A percentile compares a stretch with the other conserved stretches of the same genome.
Evolutionary conservation across 192 early-diverging fungal genomes (phyloP).

Genomic region (Chytriomyces hyalinus): DNA sequence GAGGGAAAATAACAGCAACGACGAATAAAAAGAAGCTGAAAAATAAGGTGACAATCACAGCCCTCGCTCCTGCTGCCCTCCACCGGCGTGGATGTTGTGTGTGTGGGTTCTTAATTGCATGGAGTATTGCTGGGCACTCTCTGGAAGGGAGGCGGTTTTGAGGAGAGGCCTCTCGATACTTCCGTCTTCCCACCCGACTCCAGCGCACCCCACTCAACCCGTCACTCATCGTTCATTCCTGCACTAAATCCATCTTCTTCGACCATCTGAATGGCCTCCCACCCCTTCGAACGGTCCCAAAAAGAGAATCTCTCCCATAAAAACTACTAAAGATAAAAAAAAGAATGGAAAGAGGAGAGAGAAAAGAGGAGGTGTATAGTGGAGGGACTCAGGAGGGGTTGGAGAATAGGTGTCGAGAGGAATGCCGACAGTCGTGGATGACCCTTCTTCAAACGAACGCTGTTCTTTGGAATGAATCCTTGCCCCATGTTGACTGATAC

Average conservation of each 20-base stretch:
- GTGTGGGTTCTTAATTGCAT: neutral
- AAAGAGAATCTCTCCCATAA: neutral
- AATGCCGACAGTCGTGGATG: neutral
- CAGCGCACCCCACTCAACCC: neutral
- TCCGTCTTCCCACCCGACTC: neutral
- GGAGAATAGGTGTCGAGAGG: no score
- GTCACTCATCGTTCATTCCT: neutral
- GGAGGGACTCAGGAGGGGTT: neutral
- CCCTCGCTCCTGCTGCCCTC: no score
- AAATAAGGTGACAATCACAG: no score
- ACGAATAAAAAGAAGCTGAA: neutral
- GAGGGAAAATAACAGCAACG: constrained; percentile 8
- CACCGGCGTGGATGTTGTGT: neutral
- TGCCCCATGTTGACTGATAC: no score
- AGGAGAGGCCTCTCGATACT: no score
- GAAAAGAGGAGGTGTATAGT: neutral
- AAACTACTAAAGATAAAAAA: constrained; percentile 7
- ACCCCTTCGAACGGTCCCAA: neutral
- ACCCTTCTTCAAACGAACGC: neutral
- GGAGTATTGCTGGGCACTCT: no score
- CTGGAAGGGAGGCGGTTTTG: no score
- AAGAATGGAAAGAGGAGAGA: constrained; percentile 4
- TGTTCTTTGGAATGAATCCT: neutral
- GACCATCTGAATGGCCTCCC: neutral
- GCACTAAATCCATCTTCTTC: neutral